Percentiles rank a stretch among this genome's conserved stretches.
Evolutionary conservation across 805 yeast genomes (phyloP).

Genomic region (Ogataea paradorogensis): DNA sequence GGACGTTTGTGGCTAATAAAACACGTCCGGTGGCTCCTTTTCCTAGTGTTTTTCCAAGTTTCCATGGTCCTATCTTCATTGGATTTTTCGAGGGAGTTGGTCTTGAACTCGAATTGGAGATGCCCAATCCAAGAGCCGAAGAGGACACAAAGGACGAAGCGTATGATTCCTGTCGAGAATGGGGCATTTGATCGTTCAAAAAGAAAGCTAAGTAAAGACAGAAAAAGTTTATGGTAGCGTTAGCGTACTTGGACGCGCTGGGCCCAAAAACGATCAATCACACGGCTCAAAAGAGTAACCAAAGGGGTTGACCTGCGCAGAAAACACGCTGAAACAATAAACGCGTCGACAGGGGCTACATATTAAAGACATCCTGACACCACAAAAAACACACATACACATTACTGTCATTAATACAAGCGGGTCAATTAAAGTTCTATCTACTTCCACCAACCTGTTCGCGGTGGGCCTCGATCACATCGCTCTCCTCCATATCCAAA

Average conservation of each 20-base stretch:
- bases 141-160: conserved; percentile 53
- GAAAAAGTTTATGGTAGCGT: neutral
- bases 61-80: conserved; percentile 86
- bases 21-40: conserved; percentile 97
- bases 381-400: neutral
- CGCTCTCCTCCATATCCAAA: conserved; percentile 92
- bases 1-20: conserved; percentile 80
- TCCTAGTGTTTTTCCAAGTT: conserved; percentile 89
- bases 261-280: conserved; percentile 10
- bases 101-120: conserved; percentile 18
- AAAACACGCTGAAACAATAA: conserved; percentile 8
- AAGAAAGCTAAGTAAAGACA: conserved; percentile 3
- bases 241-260: conserved; percentile 8
- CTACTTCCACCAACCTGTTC: conserved; percentile 77
- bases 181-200: conserved; percentile 28
- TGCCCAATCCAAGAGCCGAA: conserved; percentile 37
- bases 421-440: conserved; percentile 5
- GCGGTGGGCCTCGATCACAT: conserved; percentile 94
- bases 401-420: conserved; percentile 2
- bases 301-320: conserved; percentile 8
- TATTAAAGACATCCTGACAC: conserved; percentile 2
- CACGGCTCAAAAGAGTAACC: conserved; percentile 5
- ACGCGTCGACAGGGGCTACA: conserved; percentile 11
- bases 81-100: conserved; percentile 35
- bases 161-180: conserved; percentile 59